These are phyloP conservation scores for Aspergillus panamensis DNA, from an alignment of 495 filamentous ascomycete species.

Conservation along the genomic window DNA sequence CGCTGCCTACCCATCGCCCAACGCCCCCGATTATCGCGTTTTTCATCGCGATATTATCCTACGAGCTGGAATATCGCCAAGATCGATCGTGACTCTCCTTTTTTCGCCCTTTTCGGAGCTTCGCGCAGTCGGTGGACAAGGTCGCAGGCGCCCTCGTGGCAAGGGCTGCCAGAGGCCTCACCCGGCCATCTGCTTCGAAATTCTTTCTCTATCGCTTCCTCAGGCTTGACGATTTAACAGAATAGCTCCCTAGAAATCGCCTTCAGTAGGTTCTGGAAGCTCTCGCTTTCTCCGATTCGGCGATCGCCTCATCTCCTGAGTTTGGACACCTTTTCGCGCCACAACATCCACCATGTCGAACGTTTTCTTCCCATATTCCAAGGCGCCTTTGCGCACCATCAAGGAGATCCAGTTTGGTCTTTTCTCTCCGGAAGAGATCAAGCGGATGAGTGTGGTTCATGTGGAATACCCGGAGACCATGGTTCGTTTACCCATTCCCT, in stretches of 20 bases:
- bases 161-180: constrained; percentile 53
- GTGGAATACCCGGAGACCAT: constrained; percentile 97
- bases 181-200: constrained; percentile 43
- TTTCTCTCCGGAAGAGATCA: constrained; percentile 94
- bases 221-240: constrained; percentile 7
- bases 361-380: constrained; percentile 85
- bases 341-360: constrained; percentile 74
- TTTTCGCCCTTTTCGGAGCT: constrained; percentile 35
- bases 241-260: constrained; percentile 2
- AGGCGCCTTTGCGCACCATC: constrained; percentile 90
- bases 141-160: constrained; percentile 53
- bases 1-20: constrained; percentile 32
- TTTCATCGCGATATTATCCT: constrained; percentile 43
- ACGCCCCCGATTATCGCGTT: constrained; percentile 42
- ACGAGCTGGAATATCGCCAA: constrained; percentile 26
- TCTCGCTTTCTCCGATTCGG: constrained; percentile 2
- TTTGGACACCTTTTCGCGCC: constrained; percentile 15
- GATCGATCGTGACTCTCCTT: constrained; percentile 22
- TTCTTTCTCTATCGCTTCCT: constrained; percentile 34
- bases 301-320: constrained; percentile 7
- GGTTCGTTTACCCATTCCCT: constrained; percentile 45
- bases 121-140: constrained; percentile 42
- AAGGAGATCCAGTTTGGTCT: constrained; percentile 99
- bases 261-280: constrained; percentile 4
- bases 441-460: constrained; percentile 90